These are phyloP conservation scores for Oehlia diaphana DNA, from an alignment of 192 early-diverging fungal species.

Conservation along the genomic window DNA sequence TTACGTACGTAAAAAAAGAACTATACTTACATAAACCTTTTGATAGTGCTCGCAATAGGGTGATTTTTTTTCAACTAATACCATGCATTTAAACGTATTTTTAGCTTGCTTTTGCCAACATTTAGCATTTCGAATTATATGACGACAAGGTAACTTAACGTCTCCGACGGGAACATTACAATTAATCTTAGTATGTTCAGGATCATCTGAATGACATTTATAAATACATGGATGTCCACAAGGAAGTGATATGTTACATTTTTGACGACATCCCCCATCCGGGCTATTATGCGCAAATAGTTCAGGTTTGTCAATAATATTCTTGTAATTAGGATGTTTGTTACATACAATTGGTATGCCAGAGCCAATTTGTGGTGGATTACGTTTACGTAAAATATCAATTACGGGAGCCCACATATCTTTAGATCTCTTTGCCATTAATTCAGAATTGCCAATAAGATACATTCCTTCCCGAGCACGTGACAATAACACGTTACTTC, in stretches of 20 bases:
- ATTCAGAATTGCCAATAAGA: constrained; percentile 47
- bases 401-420: constrained; percentile 47
- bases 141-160: neutral
- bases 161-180: neutral
- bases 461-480: constrained; percentile 63
- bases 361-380: constrained; percentile 31
- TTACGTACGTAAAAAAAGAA: neutral
- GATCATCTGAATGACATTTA: constrained; percentile 31
- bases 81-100: constrained; percentile 25
- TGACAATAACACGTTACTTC: constrained; percentile 58
- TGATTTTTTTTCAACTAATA: constrained; percentile 27
- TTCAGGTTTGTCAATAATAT: constrained; percentile 31
- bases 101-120: neutral
- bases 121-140: neutral
- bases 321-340: constrained; percentile 42
- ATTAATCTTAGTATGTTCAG: constrained; percentile 38
- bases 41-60: constrained; percentile 43
- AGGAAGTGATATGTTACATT: constrained; percentile 40
- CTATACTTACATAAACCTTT: constrained; percentile 10
- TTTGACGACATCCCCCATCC: constrained; percentile 52
- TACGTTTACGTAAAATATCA: constrained; percentile 32
- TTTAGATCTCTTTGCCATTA: constrained; percentile 32
- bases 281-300: constrained; percentile 41
- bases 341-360: constrained; percentile 50
- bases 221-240: constrained; percentile 59